Evolutionary conservation across 129 eudicot species (phyloP).

Genomic region (Chrysanthemum seticuspe): DNA sequence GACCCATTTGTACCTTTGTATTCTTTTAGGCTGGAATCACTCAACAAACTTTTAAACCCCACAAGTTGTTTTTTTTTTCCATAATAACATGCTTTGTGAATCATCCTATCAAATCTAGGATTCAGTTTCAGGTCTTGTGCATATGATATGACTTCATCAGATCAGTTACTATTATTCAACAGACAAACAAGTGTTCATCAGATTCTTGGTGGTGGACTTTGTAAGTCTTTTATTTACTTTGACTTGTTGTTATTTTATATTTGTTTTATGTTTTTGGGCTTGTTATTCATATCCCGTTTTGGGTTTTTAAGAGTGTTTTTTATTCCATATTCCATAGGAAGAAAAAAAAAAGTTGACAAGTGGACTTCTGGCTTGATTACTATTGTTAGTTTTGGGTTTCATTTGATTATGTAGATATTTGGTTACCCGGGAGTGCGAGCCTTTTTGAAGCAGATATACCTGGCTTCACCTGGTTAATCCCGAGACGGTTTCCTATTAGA

Average conservation of each 20-base stretch:
- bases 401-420: too few relatives aligned
- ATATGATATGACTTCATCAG: slow-evolving; percentile 54
- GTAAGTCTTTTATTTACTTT: slow-evolving; percentile 35
- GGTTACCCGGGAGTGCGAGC: too few relatives aligned
- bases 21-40: too few relatives aligned
- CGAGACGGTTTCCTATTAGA: too few relatives aligned
- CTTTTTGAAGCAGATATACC: too few relatives aligned
- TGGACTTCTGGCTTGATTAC: slow-evolving; percentile 6
- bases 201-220: slow-evolving; percentile 73
- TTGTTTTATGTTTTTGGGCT: slow-evolving; percentile 7
- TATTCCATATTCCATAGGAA: neutral
- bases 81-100: too few relatives aligned
- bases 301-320: slow-evolving; percentile 23
- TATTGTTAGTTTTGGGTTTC: neutral
- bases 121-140: slow-evolving; percentile 20
- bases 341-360: neutral
- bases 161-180: slow-evolving; percentile 49
- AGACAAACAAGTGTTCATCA: slow-evolving; percentile 67
- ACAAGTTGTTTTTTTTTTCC: too few relatives aligned
- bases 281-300: slow-evolving; percentile 21
- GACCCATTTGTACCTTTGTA: too few relatives aligned
- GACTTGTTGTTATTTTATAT: neutral
- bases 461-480: too few relatives aligned
- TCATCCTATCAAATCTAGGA: neutral
- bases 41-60: too few relatives aligned